Conservation (phyloP, 257 asterid species). For the Thymus mandschuricus region DNA sequence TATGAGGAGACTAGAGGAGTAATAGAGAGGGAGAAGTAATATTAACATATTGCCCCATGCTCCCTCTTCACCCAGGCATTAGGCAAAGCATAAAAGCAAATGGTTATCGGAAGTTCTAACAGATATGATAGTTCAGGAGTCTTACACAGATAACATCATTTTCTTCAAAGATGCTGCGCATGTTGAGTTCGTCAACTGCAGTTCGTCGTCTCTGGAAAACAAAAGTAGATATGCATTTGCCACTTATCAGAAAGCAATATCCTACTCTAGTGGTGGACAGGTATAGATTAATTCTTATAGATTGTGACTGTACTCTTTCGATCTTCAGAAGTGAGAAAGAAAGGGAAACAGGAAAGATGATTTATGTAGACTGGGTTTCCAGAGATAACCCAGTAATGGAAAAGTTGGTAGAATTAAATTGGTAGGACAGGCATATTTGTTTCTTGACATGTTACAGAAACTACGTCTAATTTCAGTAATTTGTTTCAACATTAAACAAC, state of each 20-base stretch:
- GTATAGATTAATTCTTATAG: conserved; percentile 6
- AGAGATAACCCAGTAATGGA: neutral
- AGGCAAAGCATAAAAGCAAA: neutral
- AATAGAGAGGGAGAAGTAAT: neutral
- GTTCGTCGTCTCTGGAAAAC: conserved; percentile 87
- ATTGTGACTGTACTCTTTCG: neutral
- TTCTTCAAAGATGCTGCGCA: conserved; percentile 93
- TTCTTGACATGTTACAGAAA: neutral
- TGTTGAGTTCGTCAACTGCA: conserved; percentile 91
- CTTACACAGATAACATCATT: conserved; percentile 93
- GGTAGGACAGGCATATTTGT: neutral
- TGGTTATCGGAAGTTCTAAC: neutral
- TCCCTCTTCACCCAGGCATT: neutral
- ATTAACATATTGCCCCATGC: neutral
- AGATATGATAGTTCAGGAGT: conserved; percentile 23
- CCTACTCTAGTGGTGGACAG: neutral
- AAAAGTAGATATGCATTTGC: neutral
- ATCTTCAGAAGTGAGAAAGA: neutral
- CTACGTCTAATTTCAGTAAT: neutral
- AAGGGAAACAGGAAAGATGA: neutral
- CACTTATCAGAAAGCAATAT: neutral
- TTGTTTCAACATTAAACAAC: neutral
- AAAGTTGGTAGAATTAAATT: neutral
- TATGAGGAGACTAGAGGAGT: conserved; percentile 13
- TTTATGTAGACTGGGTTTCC: neutral